Base-by-base conservation (phyloP, 164 flowering plant genomes). In the Berberis vulgaris region DNA sequence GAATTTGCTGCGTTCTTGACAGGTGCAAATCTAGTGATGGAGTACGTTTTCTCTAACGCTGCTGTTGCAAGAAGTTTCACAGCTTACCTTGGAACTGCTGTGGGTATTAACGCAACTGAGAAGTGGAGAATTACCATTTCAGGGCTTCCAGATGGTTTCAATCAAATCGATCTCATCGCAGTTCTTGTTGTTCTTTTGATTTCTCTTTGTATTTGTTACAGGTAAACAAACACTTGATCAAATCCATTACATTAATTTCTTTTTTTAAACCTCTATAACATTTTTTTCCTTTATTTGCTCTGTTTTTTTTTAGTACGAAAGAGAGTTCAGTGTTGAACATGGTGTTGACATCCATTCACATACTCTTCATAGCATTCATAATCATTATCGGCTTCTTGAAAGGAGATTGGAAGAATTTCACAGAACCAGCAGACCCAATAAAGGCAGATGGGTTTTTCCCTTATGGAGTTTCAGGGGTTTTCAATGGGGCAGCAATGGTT, bases 271-370 rank as follows among this genome's bases (percentile, higher is more conserved):
- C 40, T 26, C 0, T 9, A 2, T 56, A 44, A 6, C 39, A 45
- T 56, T 38, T 56, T 38, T 41, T 38, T 56, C 10, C 7, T 13
- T 26, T 0, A 56, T 9, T 38, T 26, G 5, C 43, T 71, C 13
- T 57, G 9, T 46, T 52, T n/a, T 58, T 50, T 60, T 64, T 47
- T 79, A 90, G 99, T 49, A 94, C 99, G 8, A 77, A 83, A 50
- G 89, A 91, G 85, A 94, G 96, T 63, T 94, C 99, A 38, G 66
- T 68, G 68, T 56, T 94, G 79, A 94, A 94, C 85, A 78, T 91
- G 78, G 71, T 77, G 50, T 40, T 94, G 68, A 94, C 99, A 26
- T 71, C 74, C 4, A 13, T 84, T 4, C 99, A 94, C 75, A 65
- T 91, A 3, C 45, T 74, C 63, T 87, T 94, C 86, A 84, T 94